phyloP scores from a whole-genome alignment of 495 filamentous ascomycete genomes.

The Durotheca rogersii region DNA sequence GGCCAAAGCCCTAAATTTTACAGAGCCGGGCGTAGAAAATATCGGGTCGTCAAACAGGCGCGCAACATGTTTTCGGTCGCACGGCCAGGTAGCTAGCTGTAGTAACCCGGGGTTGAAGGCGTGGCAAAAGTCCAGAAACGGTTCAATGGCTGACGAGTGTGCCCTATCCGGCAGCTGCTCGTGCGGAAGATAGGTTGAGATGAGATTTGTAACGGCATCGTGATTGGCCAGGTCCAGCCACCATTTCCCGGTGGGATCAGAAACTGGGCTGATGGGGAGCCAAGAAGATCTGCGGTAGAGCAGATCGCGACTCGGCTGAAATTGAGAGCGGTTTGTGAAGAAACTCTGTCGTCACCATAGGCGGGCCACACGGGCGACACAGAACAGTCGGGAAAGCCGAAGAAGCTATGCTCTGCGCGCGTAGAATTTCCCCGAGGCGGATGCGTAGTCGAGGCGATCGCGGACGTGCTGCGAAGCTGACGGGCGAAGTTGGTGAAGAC shows the following conservation, averaged over 20 bases:
- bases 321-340: slow-evolving; percentile 13
- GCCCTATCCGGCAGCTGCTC: slow-evolving; percentile 28
- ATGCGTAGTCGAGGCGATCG: slow-evolving; percentile 24
- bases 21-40: slow-evolving; percentile 5
- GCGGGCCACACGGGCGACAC: slow-evolving; percentile 6
- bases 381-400: slow-evolving; percentile 8
- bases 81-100: slow-evolving; percentile 13
- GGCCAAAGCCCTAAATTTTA: slow-evolving; percentile 12
- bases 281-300: slow-evolving; percentile 24
- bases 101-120: slow-evolving; percentile 8
- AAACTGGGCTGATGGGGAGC: slow-evolving; percentile 32
- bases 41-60: slow-evolving; percentile 20
- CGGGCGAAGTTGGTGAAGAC: slow-evolving; percentile 24
- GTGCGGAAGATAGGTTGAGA: slow-evolving; percentile 23
- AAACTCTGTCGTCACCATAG: slow-evolving; percentile 16
- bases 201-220: slow-evolving; percentile 12
- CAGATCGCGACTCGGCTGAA: slow-evolving; percentile 23
- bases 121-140: slow-evolving; percentile 10
- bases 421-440: slow-evolving; percentile 7
- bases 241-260: slow-evolving; percentile 10
- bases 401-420: slow-evolving; percentile 22
- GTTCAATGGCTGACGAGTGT: slow-evolving; percentile 17
- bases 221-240: slow-evolving; percentile 19
- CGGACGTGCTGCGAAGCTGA: slow-evolving; percentile 10
- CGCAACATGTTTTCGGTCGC: slow-evolving; percentile 21